A percentile compares a stretch with the other conserved stretches of the same genome.
phyloP scores from a whole-genome alignment of 1,284 basidiomycete genomes.

The Naganishia sp. region DNA sequence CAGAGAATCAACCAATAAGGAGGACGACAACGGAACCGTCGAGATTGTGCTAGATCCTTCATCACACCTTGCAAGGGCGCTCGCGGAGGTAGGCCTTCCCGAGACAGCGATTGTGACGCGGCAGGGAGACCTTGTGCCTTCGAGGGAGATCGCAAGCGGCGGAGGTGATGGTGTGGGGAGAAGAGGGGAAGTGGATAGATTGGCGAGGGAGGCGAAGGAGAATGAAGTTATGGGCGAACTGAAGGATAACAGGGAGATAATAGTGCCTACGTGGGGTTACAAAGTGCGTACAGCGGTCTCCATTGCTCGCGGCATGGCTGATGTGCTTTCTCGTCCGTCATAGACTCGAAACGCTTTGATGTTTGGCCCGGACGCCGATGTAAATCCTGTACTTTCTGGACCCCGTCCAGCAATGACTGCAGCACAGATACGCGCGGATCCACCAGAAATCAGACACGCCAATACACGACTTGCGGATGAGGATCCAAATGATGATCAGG shows the following conservation, averaged over 20 bases:
- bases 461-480: slow-evolving; percentile 78
- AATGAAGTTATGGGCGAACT: slow-evolving; percentile 66
- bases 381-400: slow-evolving; percentile 63
- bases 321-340: background rate
- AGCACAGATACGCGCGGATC: slow-evolving; percentile 55
- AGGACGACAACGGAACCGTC: slow-evolving; percentile 1
- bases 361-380: slow-evolving; percentile 87
- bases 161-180: slow-evolving; percentile 42
- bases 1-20: background rate
- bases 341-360: slow-evolving; percentile 87
- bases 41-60: slow-evolving; percentile 40
- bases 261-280: slow-evolving; percentile 81
- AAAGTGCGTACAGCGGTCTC: slow-evolving; percentile 60
- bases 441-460: slow-evolving; percentile 69
- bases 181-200: slow-evolving; percentile 40
- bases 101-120: slow-evolving; percentile 48
- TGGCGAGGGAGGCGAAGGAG: slow-evolving; percentile 39
- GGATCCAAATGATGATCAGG: slow-evolving; percentile 48
- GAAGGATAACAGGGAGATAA: slow-evolving; percentile 55
- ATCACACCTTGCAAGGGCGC: slow-evolving; percentile 48
- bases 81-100: slow-evolving; percentile 50
- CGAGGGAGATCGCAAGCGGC: slow-evolving; percentile 44
- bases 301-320: background rate
- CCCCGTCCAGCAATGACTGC: slow-evolving; percentile 45
- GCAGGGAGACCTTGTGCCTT: slow-evolving; percentile 49